Evolutionary conservation across 768 basidiomycete species (phyloP).

Genomic region (Trametes cubensis): DNA sequence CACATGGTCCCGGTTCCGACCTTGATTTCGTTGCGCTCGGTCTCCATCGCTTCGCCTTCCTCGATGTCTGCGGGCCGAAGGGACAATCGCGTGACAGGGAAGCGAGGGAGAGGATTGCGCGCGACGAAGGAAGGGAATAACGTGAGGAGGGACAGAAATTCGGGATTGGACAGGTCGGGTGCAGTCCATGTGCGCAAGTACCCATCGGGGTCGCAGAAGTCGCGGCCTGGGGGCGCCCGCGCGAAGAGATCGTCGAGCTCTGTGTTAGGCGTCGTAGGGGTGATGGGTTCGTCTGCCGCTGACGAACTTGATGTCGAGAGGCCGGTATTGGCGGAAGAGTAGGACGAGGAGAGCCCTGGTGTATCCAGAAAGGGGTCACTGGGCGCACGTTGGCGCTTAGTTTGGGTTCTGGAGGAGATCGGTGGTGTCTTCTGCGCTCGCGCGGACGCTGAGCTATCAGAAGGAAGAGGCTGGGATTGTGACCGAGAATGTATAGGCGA

Average conservation of each 20-base stretch:
- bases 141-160: constrained; percentile 65
- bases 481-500: constrained; percentile 53
- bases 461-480: constrained; percentile 55
- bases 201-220: constrained; percentile 42
- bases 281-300: constrained; percentile 44
- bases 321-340: constrained; percentile 51
- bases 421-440: constrained; percentile 40
- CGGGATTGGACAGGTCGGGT: constrained; percentile 77
- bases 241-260: constrained; percentile 29
- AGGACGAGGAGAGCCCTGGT: constrained; percentile 57
- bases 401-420: constrained; percentile 47
- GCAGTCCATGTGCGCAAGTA: constrained; percentile 80
- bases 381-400: constrained; percentile 71
- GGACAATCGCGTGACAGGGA: constrained; percentile 44
- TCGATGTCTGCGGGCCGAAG: constrained; percentile 61
- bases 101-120: constrained; percentile 70
- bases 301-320: constrained; percentile 39
- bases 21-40: constrained; percentile 58
- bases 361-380: constrained; percentile 83
- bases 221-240: constrained; percentile 37
- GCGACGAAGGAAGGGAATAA: constrained; percentile 81
- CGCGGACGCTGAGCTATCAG: constrained; percentile 31
- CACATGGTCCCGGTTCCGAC: constrained; percentile 88
- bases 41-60: constrained; percentile 62
- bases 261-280: constrained; percentile 39